Evolutionary conservation across 176 grass and related monocot species (phyloP), one percentile per base, ranked within the genome.

Genomic region (Musa troglodytarum): DNA sequence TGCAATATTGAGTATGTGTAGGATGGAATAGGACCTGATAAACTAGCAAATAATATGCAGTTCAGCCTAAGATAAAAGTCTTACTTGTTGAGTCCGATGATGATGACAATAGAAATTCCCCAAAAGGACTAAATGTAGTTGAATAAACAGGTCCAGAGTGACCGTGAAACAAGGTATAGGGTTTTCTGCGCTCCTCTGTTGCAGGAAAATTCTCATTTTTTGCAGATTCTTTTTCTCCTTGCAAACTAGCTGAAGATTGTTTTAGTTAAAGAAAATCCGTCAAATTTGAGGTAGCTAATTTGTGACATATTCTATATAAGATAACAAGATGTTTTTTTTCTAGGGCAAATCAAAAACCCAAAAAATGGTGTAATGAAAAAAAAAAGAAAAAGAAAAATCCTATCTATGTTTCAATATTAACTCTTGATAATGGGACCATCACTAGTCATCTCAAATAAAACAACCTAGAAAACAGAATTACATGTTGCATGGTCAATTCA

Each of bases 41-140:
- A 43, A 61, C 68, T 74, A 52, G 2, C 26, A 52, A 55, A 24
- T 50, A 67, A 69, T 23, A 78, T 85, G 75, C 77, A 77, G 64
- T 85, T 59, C 17, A 50, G 20, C 73, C 9, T 69, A 61, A 19
- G 28, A 49, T 19, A 76, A 62, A 62, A 78, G 54, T 29, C 58
- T 87, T 89, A 98, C 95, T 81, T 91, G 95, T 98, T 16, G 84
- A 93, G 21, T 98, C 95, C 74, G 95, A 93, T 74, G 95, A 98
- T 53, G 94, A 84, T 11, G 95, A 98, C 62, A 98, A 65, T 58
- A 98, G 82, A 79, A 87, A 98, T 84, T 98, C 90, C 57, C 90
- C 95, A 69, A 89, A 85, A 72, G 86, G 95, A 23, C 90, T 98
- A 76, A 98, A 98, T 50, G 86, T 83, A 5, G 80, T 80, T 1